Evolutionary conservation across 345 rosid species (phyloP).

Genomic region (Arabis alpina): DNA sequence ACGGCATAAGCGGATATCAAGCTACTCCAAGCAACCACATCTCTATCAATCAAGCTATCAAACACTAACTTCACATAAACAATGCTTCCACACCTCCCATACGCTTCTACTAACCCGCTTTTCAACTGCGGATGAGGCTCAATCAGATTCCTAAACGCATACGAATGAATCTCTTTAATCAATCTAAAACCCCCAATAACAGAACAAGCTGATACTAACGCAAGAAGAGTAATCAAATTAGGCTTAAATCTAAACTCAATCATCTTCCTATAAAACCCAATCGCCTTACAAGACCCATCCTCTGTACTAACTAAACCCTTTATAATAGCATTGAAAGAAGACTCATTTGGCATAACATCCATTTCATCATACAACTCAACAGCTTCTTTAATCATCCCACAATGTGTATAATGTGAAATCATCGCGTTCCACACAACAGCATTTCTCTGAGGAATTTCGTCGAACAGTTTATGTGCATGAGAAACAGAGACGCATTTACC

Average conservation of each 20-base stretch:
- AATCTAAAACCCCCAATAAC: constrained; percentile 46
- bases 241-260: constrained; percentile 50
- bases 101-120: constrained; percentile 64
- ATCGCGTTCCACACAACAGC: constrained; percentile 62
- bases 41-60: constrained; percentile 46
- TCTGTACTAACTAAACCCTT: constrained; percentile 49
- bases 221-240: constrained; percentile 64
- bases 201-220: constrained; percentile 57
- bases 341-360: constrained; percentile 57
- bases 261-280: constrained; percentile 59
- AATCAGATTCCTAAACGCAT: constrained; percentile 51
- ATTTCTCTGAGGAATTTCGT: constrained; percentile 61
- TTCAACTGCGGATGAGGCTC: constrained; percentile 55
- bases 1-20: constrained; percentile 68
- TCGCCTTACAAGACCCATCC: constrained; percentile 55
- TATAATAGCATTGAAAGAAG: constrained; percentile 59
- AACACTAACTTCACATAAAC: constrained; percentile 48
- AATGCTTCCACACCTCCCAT: constrained; percentile 61
- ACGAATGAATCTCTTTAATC: constrained; percentile 62
- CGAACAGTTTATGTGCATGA: constrained; percentile 59
- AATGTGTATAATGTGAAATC: constrained; percentile 56
- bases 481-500: constrained; percentile 57
- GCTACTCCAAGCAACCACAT: constrained; percentile 75
- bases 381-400: constrained; percentile 46
- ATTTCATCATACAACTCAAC: constrained; percentile 46